Percentiles rank a stretch among this genome's conserved stretches.
These are phyloP conservation scores for Petunia axillaris DNA, from an alignment of 257 asterid genomes.

Conservation along the genomic window DNA sequence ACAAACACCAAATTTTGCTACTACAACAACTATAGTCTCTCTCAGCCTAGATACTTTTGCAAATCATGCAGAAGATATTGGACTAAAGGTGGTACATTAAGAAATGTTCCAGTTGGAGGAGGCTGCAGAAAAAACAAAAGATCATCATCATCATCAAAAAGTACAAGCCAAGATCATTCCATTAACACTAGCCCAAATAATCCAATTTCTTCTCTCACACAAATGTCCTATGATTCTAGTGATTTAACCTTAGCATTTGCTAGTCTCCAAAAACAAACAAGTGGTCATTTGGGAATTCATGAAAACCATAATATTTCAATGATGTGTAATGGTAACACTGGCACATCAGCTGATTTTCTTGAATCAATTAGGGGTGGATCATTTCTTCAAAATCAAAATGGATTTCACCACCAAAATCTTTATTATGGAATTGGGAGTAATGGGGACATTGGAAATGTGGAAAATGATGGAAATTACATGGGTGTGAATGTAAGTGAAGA, in stretches of 20 bases:
- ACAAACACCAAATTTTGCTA: slow-evolving; percentile 88
- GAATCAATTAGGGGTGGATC: slow-evolving; percentile 49
- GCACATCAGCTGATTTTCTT: slow-evolving; percentile 26
- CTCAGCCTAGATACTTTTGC: slow-evolving; percentile 95
- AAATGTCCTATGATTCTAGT: slow-evolving; percentile 41
- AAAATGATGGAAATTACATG: slow-evolving; percentile 34
- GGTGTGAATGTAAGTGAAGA: slow-evolving; percentile 40
- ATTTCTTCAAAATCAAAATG: slow-evolving; percentile 50
- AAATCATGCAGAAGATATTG: slow-evolving; percentile 90
- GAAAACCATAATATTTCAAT: slow-evolving; percentile 36
- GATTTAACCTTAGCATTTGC: slow-evolving; percentile 71
- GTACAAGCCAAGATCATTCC: slow-evolving; percentile 47
- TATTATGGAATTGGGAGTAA: slow-evolving; percentile 41
- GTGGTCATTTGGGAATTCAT: slow-evolving; percentile 40
- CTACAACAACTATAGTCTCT: slow-evolving; percentile 95
- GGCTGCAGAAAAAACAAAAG: slow-evolving; percentile 83
- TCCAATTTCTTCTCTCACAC: slow-evolving; percentile 34
- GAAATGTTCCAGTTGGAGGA: slow-evolving; percentile 97
- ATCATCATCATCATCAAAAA: slow-evolving; percentile 53
- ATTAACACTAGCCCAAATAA: slow-evolving; percentile 32
- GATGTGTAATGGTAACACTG: slow-evolving; percentile 32
- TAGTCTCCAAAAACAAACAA: slow-evolving; percentile 60
- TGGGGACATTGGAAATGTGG: slow-evolving; percentile 34
- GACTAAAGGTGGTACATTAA: slow-evolving; percentile 92
- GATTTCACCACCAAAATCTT: slow-evolving; percentile 35